Conservation (phyloP, 495 filamentous ascomycete species). For the Collariella sp. region DNA sequence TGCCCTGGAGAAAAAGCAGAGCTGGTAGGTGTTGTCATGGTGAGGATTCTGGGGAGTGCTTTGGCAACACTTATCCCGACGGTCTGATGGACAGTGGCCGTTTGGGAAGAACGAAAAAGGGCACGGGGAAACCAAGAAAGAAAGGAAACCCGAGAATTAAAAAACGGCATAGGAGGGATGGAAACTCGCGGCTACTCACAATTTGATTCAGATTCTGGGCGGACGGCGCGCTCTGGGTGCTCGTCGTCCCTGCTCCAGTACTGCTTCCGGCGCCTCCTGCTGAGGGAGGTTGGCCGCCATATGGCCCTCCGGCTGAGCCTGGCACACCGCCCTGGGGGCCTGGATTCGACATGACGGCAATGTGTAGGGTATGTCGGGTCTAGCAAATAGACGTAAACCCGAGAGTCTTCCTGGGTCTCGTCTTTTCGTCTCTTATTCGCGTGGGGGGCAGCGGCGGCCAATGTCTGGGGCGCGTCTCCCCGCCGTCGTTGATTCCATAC, state of each 20-base stretch:
- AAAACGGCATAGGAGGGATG: background rate
- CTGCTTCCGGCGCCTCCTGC: slow-evolving; percentile 17
- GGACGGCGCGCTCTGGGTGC: slow-evolving; percentile 45
- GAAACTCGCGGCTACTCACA: slow-evolving; percentile 38
- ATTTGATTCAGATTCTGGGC: slow-evolving; percentile 94
- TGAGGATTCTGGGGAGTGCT: too few species aligned
- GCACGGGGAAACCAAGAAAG: background rate
- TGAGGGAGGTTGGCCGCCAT: slow-evolving; percentile 21
- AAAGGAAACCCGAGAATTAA: background rate
- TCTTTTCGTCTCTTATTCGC: background rate
- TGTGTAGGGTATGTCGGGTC: background rate
- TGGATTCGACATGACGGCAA: slow-evolving; percentile 17
- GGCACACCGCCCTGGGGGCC: slow-evolving; percentile 9
- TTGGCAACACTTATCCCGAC: too few species aligned
- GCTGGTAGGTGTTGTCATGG: too few species aligned
- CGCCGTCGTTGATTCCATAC: background rate
- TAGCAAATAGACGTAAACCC: background rate
- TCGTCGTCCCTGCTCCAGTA: slow-evolving; percentile 23
- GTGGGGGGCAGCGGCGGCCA: background rate
- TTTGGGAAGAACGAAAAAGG: too few species aligned
- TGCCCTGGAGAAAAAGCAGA: too few species aligned
- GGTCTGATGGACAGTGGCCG: too few species aligned
- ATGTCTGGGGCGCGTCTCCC: background rate
- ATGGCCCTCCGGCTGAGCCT: slow-evolving; percentile 12
- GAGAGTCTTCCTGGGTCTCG: background rate